These are phyloP conservation scores for Phytophthora pisi DNA, from an alignment of 352 stramenopile species.

Conservation along the genomic window DNA sequence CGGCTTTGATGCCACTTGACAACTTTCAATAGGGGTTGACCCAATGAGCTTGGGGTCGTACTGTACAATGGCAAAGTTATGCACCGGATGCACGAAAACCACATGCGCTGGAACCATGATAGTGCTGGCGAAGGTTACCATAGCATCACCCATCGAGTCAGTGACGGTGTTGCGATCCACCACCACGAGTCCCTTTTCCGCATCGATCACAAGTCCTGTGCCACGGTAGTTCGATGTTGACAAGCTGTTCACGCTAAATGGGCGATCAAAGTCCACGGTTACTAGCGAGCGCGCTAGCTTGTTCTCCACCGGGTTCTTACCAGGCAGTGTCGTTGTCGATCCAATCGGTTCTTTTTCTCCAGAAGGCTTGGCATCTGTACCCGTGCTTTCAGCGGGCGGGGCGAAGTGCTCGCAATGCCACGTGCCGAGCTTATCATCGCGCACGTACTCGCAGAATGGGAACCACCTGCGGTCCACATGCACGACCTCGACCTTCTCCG, in stretches of 20 bases:
- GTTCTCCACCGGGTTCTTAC: slow-evolving; percentile 84
- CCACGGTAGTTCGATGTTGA: slow-evolving; percentile 87
- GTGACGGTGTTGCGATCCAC: slow-evolving; percentile 94
- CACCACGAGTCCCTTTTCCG: slow-evolving; percentile 85
- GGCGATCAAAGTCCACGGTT: slow-evolving; percentile 85
- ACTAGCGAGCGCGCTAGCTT: slow-evolving; percentile 85
- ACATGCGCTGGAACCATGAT: slow-evolving; percentile 87
- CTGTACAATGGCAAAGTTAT: slow-evolving; percentile 94
- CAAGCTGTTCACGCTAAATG: slow-evolving; percentile 87
- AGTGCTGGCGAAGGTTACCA: slow-evolving; percentile 92
- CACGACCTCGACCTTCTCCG: slow-evolving; percentile 85
- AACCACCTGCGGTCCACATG: slow-evolving; percentile 94
- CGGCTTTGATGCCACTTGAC: slow-evolving; percentile 65
- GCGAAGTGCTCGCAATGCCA: slow-evolving; percentile 83
- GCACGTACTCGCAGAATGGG: slow-evolving; percentile 82
- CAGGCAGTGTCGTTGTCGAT: slow-evolving; percentile 80
- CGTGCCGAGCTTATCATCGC: slow-evolving; percentile 77
- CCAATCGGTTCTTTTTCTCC: slow-evolving; percentile 45
- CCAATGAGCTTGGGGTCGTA: slow-evolving; percentile 90
- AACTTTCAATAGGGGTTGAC: slow-evolving; percentile 82
- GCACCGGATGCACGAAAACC: slow-evolving; percentile 92
- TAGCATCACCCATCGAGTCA: slow-evolving; percentile 85
- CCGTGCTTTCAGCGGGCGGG: slow-evolving; percentile 9
- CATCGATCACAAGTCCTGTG: slow-evolving; percentile 90
- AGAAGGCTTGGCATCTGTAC: slow-evolving; percentile 17